Percentiles rank a stretch among this genome's conserved stretches.
Evolutionary conservation across 1,139 yeast genomes (phyloP).

Genomic region (Magnusiomyces suaveolens): DNA sequence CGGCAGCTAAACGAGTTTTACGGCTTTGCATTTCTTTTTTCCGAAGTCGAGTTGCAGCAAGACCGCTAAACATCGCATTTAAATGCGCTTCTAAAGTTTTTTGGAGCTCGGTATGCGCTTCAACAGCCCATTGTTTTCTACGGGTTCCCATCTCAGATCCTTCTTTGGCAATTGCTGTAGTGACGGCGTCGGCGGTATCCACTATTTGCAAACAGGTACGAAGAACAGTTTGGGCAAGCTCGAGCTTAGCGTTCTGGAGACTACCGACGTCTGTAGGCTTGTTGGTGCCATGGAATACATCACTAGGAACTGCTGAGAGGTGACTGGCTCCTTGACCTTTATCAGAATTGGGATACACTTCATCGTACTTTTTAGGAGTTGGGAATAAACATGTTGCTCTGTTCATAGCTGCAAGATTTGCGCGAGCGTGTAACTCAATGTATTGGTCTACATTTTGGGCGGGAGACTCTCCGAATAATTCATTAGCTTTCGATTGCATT

Average conservation of each 20-base stretch:
- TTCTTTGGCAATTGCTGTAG: slow-evolving; percentile 23
- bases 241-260: background rate
- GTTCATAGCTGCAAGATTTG: slow-evolving; percentile 23
- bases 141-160: slow-evolving; percentile 19
- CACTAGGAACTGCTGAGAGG: background rate
- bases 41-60: background rate
- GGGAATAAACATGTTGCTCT: slow-evolving; percentile 18
- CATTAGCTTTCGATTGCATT: slow-evolving; percentile 24
- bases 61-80: slow-evolving; percentile 1
- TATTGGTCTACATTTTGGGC: slow-evolving; percentile 23
- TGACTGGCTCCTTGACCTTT: background rate
- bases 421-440: slow-evolving; percentile 19
- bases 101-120: slow-evolving; percentile 35
- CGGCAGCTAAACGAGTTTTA: background rate
- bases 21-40: background rate
- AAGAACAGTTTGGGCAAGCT: slow-evolving; percentile 19
- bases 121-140: slow-evolving; percentile 30
- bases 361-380: background rate
- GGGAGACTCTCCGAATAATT: slow-evolving; percentile 25
- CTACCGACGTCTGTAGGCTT: background rate
- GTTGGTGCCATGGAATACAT: background rate
- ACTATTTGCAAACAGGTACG: slow-evolving; percentile 24
- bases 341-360: background rate
- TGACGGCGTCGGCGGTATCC: slow-evolving; percentile 16
- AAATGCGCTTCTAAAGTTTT: slow-evolving; percentile 19